Evolutionary conservation across 208 protist genomes (phyloP).

Genomic region (Crithidia bombi): DNA sequence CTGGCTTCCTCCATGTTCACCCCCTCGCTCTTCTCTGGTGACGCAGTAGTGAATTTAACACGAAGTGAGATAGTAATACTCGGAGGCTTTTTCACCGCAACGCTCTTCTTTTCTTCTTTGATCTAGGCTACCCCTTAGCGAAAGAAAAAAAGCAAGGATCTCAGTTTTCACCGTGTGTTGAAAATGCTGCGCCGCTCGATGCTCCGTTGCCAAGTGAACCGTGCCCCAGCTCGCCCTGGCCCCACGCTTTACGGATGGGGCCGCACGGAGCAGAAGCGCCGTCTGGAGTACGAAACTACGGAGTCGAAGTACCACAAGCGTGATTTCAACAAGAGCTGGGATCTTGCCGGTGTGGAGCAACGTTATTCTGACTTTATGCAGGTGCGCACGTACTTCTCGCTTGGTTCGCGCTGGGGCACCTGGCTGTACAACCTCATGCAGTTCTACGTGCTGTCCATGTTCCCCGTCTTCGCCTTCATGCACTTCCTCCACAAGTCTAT

Average conservation of each 20-base stretch:
- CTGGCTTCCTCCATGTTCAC: background rate
- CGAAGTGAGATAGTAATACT: background rate
- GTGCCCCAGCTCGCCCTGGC: constrained; percentile 82
- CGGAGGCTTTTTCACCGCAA: background rate
- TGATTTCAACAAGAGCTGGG: constrained; percentile 93
- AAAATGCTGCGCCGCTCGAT: constrained; percentile 83
- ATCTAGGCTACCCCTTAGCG: background rate
- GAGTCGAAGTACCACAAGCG: constrained; percentile 92
- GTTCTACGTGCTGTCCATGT: constrained; percentile 86
- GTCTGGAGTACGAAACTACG: constrained; percentile 90
- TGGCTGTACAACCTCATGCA: constrained; percentile 91
- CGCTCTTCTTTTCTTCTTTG: background rate
- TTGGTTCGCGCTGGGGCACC: constrained; percentile 86
- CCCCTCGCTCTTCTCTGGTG: background rate
- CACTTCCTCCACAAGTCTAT: constrained; percentile 81
- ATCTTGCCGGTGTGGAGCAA: constrained; percentile 88
- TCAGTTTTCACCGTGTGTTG: constrained; percentile 6
- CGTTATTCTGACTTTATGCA: constrained; percentile 91
- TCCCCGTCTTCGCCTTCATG: constrained; percentile 86
- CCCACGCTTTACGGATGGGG: constrained; percentile 92
- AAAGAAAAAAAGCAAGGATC: background rate
- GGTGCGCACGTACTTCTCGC: constrained; percentile 89
- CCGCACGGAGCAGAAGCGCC: constrained; percentile 89
- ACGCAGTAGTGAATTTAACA: constrained; percentile 4
- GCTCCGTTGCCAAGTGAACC: constrained; percentile 69